These are phyloP conservation scores for Pseudozyma sp. DNA, from an alignment of 1,284 basidiomycete genomes.

Conservation along the genomic window DNA sequence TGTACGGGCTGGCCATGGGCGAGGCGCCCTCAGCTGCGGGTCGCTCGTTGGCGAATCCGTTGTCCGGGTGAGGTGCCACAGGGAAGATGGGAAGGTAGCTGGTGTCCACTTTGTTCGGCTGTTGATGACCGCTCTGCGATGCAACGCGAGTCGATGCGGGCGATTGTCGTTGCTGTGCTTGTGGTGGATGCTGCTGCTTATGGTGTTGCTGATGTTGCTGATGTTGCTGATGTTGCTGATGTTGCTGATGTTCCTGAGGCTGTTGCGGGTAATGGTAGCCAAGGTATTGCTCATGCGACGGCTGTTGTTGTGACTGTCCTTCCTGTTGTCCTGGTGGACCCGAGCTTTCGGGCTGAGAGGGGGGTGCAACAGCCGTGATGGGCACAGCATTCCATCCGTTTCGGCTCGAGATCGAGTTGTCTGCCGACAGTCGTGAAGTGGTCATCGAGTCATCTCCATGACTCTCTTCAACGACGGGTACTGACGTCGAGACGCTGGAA, in stretches of 20 bases:
- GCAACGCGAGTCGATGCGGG: slow-evolving; percentile 1
- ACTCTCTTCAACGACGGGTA: slow-evolving; percentile 1
- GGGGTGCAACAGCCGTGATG: slow-evolving; percentile 23
- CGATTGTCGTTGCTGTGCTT: slow-evolving; percentile 9
- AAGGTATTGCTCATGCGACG: background rate
- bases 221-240: background rate
- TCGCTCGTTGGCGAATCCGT: slow-evolving; percentile 27
- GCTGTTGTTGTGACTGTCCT: slow-evolving; percentile 13
- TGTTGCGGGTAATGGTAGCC: slow-evolving; percentile 9
- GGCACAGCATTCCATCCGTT: slow-evolving; percentile 35
- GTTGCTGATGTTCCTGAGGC: slow-evolving; percentile 26
- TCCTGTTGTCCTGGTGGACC: background rate
- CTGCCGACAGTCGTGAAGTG: slow-evolving; percentile 23
- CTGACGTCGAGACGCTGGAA: slow-evolving; percentile 3
- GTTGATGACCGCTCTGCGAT: slow-evolving; percentile 8
- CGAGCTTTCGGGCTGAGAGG: slow-evolving; percentile 10
- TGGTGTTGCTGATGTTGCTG: slow-evolving; percentile 3
- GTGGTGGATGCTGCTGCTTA: no score
- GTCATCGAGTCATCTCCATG: slow-evolving; percentile 24
- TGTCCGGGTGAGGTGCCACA: slow-evolving; percentile 48
- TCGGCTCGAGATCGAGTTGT: slow-evolving; percentile 28
- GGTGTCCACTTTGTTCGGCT: slow-evolving; percentile 23
- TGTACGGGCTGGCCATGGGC: slow-evolving; percentile 30
- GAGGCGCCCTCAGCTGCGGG: slow-evolving; percentile 23
- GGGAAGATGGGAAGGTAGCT: slow-evolving; percentile 48